phyloP scores from a whole-genome alignment of 2,329 filamentous ascomycete genomes.

The Exophiala oligosperma region DNA sequence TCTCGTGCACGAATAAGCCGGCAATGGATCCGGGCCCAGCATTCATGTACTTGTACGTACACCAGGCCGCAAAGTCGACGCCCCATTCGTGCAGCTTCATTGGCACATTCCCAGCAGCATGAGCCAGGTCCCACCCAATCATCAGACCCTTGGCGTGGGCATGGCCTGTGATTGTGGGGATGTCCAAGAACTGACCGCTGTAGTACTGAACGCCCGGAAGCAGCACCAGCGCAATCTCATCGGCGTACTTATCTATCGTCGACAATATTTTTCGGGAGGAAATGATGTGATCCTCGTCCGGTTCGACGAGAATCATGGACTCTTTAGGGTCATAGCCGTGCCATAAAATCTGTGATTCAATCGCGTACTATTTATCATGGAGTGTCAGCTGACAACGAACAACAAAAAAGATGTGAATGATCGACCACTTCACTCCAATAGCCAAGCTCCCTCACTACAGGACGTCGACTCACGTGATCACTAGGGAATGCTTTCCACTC shows the following conservation, averaged over 20 bases:
- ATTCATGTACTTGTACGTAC: constrained; percentile 93
- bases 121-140: constrained; percentile 85
- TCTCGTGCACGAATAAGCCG: constrained; percentile 77
- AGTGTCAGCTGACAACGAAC: constrained; percentile 16
- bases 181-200: constrained; percentile 84
- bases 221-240: constrained; percentile 71
- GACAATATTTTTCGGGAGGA: constrained; percentile 69
- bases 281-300: constrained; percentile 58
- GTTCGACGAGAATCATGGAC: constrained; percentile 73
- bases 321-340: constrained; percentile 66
- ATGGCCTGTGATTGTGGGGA: constrained; percentile 72
- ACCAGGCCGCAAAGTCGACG: constrained; percentile 91
- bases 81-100: constrained; percentile 81
- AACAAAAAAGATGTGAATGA: too few relatives aligned
- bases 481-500: constrained; percentile 89
- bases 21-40: constrained; percentile 79
- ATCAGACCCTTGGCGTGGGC: constrained; percentile 69
- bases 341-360: constrained; percentile 75
- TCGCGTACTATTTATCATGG: constrained; percentile 63
- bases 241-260: constrained; percentile 71
- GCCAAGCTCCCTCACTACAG: background rate
- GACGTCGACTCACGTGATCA: constrained; percentile 64
- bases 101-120: constrained; percentile 81
- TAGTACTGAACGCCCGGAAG: constrained; percentile 90
- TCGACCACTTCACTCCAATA: background rate